Percentiles rank a stretch among this genome's conserved stretches.
These are phyloP conservation scores for Lippia alba DNA, from an alignment of 305 asterid genomes.

Conservation along the genomic window DNA sequence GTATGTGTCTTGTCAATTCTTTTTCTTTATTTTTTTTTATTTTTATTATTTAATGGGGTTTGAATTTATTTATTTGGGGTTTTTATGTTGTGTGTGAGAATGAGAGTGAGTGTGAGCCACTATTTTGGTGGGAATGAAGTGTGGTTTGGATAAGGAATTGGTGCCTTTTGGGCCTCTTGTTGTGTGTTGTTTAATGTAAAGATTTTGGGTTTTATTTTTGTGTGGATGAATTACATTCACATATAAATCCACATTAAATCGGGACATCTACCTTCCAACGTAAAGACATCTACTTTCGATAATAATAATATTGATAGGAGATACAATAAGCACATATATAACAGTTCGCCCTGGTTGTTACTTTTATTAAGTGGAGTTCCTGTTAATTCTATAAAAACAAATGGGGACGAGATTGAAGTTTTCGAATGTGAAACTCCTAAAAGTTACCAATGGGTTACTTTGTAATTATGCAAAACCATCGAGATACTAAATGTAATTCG, in stretches of 20 bases:
- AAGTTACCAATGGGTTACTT: no score
- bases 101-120: conserved; percentile 35
- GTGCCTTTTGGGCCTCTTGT: not conserved
- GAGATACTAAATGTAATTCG: no score
- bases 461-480: no score
- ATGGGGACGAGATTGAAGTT: no score
- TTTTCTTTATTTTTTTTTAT: conserved; percentile 6
- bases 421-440: no score
- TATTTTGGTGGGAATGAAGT: conserved; percentile 21
- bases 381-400: no score
- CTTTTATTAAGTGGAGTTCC: no score
- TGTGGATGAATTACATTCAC: not conserved
- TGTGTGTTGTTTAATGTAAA: not conserved
- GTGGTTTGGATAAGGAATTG: conserved; percentile 42
- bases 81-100: conserved; percentile 33
- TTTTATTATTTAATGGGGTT: not conserved
- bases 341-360: no score
- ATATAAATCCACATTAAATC: not conserved
- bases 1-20: not conserved
- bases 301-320: no score
- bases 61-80: not conserved
- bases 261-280: no score
- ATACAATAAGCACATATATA: no score
- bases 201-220: not conserved
- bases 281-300: no score